A percentile compares a stretch with the other conserved stretches of the same genome.
These are phyloP conservation scores for Phytophthora cajani DNA, from an alignment of 352 stramenopile genomes.

Conservation along the genomic window DNA sequence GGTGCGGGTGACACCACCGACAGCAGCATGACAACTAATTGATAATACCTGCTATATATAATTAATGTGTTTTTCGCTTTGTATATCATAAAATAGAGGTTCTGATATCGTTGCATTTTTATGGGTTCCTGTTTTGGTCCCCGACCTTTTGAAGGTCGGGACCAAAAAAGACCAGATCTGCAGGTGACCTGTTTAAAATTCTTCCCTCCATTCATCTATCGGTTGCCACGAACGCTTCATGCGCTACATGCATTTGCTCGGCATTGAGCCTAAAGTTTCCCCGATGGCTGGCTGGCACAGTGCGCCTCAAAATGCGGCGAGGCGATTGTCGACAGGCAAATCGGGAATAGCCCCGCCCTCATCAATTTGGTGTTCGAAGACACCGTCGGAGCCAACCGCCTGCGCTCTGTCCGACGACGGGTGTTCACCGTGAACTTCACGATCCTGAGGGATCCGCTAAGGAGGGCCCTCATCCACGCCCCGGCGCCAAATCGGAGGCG, in stretches of 20 bases:
- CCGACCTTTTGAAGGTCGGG: too few species aligned
- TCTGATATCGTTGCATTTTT: too few species aligned
- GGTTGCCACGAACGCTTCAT: neutral
- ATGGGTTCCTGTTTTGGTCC: too few species aligned
- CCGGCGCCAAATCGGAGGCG: conserved; percentile 19
- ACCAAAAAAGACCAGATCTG: too few species aligned
- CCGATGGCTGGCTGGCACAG: neutral
- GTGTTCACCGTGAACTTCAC: too few species aligned
- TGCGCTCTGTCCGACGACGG: conserved; percentile 10
- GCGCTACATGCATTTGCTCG: neutral
- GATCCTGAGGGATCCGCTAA: too few species aligned
- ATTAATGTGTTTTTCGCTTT: too few species aligned
- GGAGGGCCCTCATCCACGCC: too few species aligned
- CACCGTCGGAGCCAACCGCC: neutral
- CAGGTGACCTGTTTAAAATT: too few species aligned
- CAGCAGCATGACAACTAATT: too few species aligned
- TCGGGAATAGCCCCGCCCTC: neutral
- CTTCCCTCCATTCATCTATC: neutral
- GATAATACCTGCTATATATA: too few species aligned
- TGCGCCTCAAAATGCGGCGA: neutral
- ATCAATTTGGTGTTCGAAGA: conserved; percentile 17
- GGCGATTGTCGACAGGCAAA: neutral
- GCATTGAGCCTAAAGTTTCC: neutral
- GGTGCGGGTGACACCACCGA: neutral
- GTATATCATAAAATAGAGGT: too few species aligned